Evolutionary conservation across 2,329 filamentous ascomycete genomes (phyloP), one percentile per base, ranked within the genome.

Genomic region (Aspergillus sp.): DNA sequence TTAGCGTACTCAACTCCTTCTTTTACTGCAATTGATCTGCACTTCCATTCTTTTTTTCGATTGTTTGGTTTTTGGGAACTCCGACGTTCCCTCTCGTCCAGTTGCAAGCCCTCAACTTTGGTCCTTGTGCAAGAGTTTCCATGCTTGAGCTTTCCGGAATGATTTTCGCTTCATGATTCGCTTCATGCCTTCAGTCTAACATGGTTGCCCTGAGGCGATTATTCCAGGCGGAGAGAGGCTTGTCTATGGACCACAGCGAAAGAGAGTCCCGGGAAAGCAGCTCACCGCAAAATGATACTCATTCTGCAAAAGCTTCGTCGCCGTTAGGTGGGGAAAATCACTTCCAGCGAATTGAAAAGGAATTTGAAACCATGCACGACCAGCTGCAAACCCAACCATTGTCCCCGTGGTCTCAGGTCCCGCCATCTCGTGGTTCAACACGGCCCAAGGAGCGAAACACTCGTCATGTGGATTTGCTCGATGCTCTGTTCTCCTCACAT

Each of bases 401-500:
- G 47, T 70, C 73, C 46, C 63, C 69, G 32, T 60, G 68, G 45
- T 69, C 67, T 22, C 67, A 69, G 36, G 59, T 64, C 16, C 63
- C 64, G 7, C 67, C 69, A 20, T 66, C 67, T 62, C 65, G 62
- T 57, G 63, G 61, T 49, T 67, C 67, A 24, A 68, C 54, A 57
- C 64, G 59, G 29, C 63, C 54, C 47, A 63, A 60, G 16, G 56
- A 58, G 42, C 69, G 60, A 49, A 72, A 57, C 32, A 60, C 67
- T 42, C 71, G 75, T 20, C 75, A 79, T 68, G 69, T 79, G 49
- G 77, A 79, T 61, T 66, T 79, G 32, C 63, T 78, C 20, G 75
- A 77, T 59, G 76, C 77, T 12, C 56, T 77, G n/a, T 72, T 69
- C 54, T 69, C 71, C n/a, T 66, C 70, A 1, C 72, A 77, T 52